Percentiles rank a stretch among this genome's conserved stretches.
phyloP scores from a whole-genome alignment of 1,139 yeast species.

The Magnusiomyces clavatus region DNA sequence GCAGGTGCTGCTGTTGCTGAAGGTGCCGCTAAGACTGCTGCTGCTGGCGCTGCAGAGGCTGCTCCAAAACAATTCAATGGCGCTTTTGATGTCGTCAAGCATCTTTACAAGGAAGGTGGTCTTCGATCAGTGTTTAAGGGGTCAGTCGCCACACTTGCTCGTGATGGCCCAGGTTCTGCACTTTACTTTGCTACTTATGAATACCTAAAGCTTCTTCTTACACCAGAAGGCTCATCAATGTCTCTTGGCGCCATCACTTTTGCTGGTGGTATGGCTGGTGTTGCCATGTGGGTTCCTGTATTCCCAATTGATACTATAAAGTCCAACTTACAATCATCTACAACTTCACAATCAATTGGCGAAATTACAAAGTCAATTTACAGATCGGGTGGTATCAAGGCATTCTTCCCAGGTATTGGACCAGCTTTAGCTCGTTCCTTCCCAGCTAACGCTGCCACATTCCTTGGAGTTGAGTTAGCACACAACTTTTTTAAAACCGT shows the following conservation, averaged over 20 bases:
- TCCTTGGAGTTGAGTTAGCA: conserved; percentile 89
- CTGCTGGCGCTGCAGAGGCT: conserved; percentile 7
- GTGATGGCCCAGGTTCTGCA: conserved; percentile 99
- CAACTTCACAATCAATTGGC: conserved; percentile 48
- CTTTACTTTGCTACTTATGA: conserved; percentile 94
- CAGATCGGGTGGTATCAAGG: conserved; percentile 71
- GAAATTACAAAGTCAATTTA: conserved; percentile 60
- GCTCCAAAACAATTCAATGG: conserved; percentile 38
- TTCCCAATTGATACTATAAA: conserved; percentile 96
- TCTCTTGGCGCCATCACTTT: conserved; percentile 69
- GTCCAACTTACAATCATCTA: conserved; percentile 71
- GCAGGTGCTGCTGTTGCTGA: conserved; percentile 28
- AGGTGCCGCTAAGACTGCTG: conserved; percentile 21
- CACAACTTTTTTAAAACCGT: conserved; percentile 47
- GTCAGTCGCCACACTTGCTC: conserved; percentile 81
- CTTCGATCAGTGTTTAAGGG: conserved; percentile 82
- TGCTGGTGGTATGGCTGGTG: conserved; percentile 95
- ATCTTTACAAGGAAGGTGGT: conserved; percentile 77
- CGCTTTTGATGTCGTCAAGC: conserved; percentile 51
- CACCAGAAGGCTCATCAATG: conserved; percentile 43
- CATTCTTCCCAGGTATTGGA: conserved; percentile 95
- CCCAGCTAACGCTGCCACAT: conserved; percentile 98
- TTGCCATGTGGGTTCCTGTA: conserved; percentile 93
- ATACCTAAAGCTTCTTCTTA: conserved; percentile 55
- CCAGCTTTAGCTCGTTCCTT: conserved; percentile 92